Evolutionary conservation across 176 grass and related monocot species (phyloP), one percentile per base, ranked within the genome.

Genomic region (Avena sativa): DNA sequence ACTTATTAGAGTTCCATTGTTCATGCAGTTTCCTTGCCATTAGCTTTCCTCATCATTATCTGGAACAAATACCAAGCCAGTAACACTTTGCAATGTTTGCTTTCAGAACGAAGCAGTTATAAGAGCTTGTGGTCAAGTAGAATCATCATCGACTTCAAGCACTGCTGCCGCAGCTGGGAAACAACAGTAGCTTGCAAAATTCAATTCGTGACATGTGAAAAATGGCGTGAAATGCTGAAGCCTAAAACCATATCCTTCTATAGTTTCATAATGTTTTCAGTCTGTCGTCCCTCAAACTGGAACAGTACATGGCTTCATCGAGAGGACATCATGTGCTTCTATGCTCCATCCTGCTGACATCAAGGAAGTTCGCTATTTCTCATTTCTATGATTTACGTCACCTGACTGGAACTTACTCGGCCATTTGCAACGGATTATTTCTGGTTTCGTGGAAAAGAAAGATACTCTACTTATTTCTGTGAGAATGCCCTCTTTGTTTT

Each of bases 81-180:
- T 83, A 47, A 78, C 70, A 49, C 47, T 83, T 76, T 75, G 57
- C 15, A 12, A 57, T 48, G 19, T 80, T 30, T 75, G 17, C 15
- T 84, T 87, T 59, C 81, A 91, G 89, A 84, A 91, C 23, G 89
- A 91, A 70, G 89, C 89, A 17, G 89, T 91, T 67, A 87, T 91
- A 84, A 87, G 85, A 81, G 85, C 85, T 12, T 84, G 85, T 75
- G 85, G 5, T 78, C 46, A 84, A 68, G 71, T 20, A 84, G 89
- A 91, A 74, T 84, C 81, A 1, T 6, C 48, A 2, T 65, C 89
- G 70, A 43, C 75, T 4, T 74, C 85, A 51, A 80, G 21, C 87
- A 79, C 82, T 1, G 21, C 68, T 36, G 44, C 81, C 0, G 4
- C 75, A 9, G 38, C 56, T 67, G 81, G 3, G 38, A 84, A 87